Evolutionary conservation across 768 basidiomycete genomes (phyloP).

Genomic region (Mycena epipterygia): DNA sequence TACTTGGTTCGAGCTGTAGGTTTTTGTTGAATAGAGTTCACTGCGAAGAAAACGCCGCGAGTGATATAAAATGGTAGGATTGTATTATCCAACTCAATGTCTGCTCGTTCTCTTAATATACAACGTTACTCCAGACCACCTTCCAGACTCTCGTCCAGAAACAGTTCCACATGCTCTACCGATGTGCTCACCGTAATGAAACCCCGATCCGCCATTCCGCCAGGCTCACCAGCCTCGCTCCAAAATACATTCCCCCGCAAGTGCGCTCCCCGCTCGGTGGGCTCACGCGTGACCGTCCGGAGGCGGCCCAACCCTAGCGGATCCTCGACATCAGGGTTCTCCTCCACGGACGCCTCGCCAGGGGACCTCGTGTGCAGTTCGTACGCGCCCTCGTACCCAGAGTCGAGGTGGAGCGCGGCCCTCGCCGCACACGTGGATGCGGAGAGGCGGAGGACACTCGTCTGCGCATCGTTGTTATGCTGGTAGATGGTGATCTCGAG

Average conservation of each 20-base stretch:
- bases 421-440: conserved; percentile 7
- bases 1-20: background rate
- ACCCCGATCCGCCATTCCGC: conserved; percentile 9
- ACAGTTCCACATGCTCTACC: conserved; percentile 8
- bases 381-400: conserved; percentile 7
- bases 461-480: conserved; percentile 3
- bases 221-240: conserved; percentile 9
- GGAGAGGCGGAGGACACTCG: conserved; percentile 4
- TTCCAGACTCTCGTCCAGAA: conserved; percentile 10
- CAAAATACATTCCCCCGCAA: conserved; percentile 7
- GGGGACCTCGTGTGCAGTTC: conserved; percentile 11
- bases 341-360: conserved; percentile 8
- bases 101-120: conserved; percentile 9
- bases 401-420: conserved; percentile 11
- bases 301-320: conserved; percentile 7
- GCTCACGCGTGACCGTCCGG: conserved; percentile 5
- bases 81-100: conserved; percentile 4
- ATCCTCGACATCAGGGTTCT: conserved; percentile 3
- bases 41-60: conserved; percentile 6
- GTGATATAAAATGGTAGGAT: conserved; percentile 9
- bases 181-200: conserved; percentile 10
- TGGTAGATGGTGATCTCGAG: conserved; percentile 8
- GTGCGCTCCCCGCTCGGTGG: conserved; percentile 4
- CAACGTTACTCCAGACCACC: conserved; percentile 4
- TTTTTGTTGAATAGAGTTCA: conserved; percentile 5